Evolutionary conservation across 768 basidiomycete species (phyloP), one percentile per base, ranked within the genome.

Genomic region (Porpolomopsis calyptriformis): DNA sequence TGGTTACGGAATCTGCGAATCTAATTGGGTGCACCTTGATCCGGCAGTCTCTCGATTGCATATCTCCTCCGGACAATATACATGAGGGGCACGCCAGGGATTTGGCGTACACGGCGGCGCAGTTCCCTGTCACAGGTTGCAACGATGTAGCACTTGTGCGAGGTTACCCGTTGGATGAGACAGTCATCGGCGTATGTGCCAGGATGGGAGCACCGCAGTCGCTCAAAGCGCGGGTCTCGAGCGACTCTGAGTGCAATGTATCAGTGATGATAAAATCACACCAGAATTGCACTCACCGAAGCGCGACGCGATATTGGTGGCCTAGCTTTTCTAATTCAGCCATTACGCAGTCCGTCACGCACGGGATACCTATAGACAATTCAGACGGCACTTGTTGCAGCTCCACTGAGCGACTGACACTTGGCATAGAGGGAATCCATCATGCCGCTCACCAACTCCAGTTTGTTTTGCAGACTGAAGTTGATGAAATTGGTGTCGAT

Each of bases 401-500:
- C 26, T 19, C 31, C 19, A 34, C 31, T 40, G 50, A 12, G 46
- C 34, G 9, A 37, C 63, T 36, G 53, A 94, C 94, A 97, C 70
- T 99, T 98, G 10, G 96, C 96, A 64, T 89, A 96, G 12, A 98
- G 71, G 57, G 91, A 94, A 59, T 99, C 96, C 96, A 99, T 98
- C 96, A 99, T 97, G n/a, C 88, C 92, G 56, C 83, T 80, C 18
- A 97, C 72, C 45, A 98, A 74, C 62, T 99, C 96, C 53, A 99
- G 68, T 63, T 97, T 96, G 65, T 98, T 99, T 68, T 99, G 96
- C 40, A 99, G 73, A 53, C 85, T 89, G 62, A 98, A 94, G 61
- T 98, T 98, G 73, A 99, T 99, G 55, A 99, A 98, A 62, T 99
- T 99, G 60, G 96, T 99, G 64, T 99, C 96, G 49, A 99, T 90